These are phyloP conservation scores for Backusella australiensis DNA, from an alignment of 192 early-diverging fungal species.

Conservation along the genomic window DNA sequence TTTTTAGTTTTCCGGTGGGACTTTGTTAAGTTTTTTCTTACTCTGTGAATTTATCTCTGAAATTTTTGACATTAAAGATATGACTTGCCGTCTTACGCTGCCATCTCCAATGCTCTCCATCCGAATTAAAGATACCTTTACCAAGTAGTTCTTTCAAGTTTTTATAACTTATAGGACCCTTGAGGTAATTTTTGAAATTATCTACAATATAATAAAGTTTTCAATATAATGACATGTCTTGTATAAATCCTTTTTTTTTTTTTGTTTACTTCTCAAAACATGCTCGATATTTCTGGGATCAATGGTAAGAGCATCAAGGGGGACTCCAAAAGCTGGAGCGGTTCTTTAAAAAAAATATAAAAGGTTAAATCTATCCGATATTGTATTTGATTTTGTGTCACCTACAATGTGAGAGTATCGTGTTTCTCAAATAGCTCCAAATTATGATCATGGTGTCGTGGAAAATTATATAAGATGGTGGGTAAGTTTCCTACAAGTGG, in stretches of 20 bases:
- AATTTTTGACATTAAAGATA: conserved; percentile 44
- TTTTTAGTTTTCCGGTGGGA: too few relatives aligned
- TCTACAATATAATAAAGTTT: neutral
- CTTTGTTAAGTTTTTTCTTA: neutral
- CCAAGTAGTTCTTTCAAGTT: conserved; percentile 29
- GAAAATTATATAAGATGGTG: neutral
- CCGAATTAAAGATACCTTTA: conserved; percentile 11
- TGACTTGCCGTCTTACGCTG: conserved; percentile 40
- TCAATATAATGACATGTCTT: too few relatives aligned
- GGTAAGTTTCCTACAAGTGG: conserved; percentile 25
- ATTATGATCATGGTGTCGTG: conserved; percentile 6
- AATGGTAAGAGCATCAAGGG: too few relatives aligned
- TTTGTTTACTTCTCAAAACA: too few relatives aligned
- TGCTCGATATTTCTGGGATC: too few relatives aligned
- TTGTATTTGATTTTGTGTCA: too few relatives aligned
- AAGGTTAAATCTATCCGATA: too few relatives aligned
- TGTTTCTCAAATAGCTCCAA: neutral
- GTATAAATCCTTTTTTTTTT: too few relatives aligned
- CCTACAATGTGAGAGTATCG: conserved; percentile 11
- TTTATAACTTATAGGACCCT: conserved; percentile 35
- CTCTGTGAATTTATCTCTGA: conserved; percentile 28
- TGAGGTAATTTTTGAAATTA: conserved; percentile 14
- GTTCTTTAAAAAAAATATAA: too few relatives aligned
- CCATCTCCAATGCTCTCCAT: conserved; percentile 35
- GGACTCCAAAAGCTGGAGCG: too few relatives aligned